Base-by-base conservation (phyloP, 2,329 filamentous ascomycete genomes). In the Ilyonectria sp. region DNA sequence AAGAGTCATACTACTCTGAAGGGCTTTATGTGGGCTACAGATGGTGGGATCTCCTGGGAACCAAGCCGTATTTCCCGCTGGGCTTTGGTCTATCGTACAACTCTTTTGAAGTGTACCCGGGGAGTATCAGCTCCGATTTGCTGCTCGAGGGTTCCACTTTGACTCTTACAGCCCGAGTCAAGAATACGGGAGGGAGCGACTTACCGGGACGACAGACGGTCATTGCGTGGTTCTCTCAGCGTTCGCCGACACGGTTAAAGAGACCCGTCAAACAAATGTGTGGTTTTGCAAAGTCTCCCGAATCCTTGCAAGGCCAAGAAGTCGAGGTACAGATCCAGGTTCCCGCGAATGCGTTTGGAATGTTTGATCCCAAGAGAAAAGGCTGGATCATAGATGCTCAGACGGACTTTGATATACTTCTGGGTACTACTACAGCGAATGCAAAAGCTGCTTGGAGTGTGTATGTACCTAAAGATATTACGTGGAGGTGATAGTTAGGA, bases 21-120 rank as follows among this genome's bases (percentile, higher is more conserved):
- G 31, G 43, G 9, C 9, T 63, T 8, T 63, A 40, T 21, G 60
- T 63, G 5, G 60, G 60, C 6, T 63, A 63, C 43, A 63, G 55
- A 43, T 63, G 52, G 60, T 63, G 60, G 60, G 52, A 56, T 50
- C 60, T 56, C 6, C 15, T 56, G 1, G 52, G 43, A 6, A 63
- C 33, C 8, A 19, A 3, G 9, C 60, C 60, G 7, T 10, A 56
- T n/a, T 63, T 56, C n/a, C 52, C 60, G 4, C 44, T 63, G 29
- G 60, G 60, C 2, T 57, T 40, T 21, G 60, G 60, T 3, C 52
- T 56, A 1, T 50, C 60, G 4, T 50, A 46, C 49, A 62, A 62
- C 31, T 10, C 7, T 5, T 63, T 63, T 33, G 31, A 33, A 33
- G 31, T 33, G 31, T 33, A 33, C 31, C 31, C 31, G 31, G 31